These are phyloP conservation scores for Uncinocarpus reesii DNA, from an alignment of 2,329 filamentous ascomycete genomes.

Conservation along the genomic window DNA sequence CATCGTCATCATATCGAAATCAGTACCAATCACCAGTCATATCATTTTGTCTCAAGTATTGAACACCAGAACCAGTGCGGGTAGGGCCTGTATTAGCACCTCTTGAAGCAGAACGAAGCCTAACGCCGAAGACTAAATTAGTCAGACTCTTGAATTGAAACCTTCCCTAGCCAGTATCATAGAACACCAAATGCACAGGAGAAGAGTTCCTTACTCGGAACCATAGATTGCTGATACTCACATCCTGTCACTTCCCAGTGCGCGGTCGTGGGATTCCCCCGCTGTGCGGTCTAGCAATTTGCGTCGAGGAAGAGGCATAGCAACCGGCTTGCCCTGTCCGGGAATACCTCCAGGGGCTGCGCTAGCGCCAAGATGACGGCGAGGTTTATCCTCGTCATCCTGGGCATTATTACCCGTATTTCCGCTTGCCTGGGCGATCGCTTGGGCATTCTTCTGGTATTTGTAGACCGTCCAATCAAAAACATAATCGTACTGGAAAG, in stretches of 20 bases:
- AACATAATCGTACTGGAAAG: slow-evolving; percentile 99
- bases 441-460: slow-evolving; percentile 98
- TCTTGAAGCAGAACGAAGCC: slow-evolving; percentile 74
- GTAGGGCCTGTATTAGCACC: slow-evolving; percentile 45
- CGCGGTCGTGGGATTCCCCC: slow-evolving; percentile 59
- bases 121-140: slow-evolving; percentile 78
- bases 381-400: slow-evolving; percentile 67
- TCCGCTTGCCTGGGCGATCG: slow-evolving; percentile 72
- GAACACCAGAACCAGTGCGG: slow-evolving; percentile 35
- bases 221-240: slow-evolving; percentile 68
- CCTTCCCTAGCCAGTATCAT: slow-evolving; percentile 64
- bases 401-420: slow-evolving; percentile 50
- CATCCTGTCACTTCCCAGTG: slow-evolving; percentile 83
- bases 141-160: slow-evolving; percentile 61
- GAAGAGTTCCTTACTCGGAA: slow-evolving; percentile 81
- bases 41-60: slow-evolving; percentile 46
- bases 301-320: slow-evolving; percentile 65
- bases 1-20: slow-evolving; percentile 28
- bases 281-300: slow-evolving; percentile 66
- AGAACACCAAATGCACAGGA: slow-evolving; percentile 76
- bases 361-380: slow-evolving; percentile 56
- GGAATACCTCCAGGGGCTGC: slow-evolving; percentile 49
- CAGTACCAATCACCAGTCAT: slow-evolving; percentile 42
- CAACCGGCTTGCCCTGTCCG: slow-evolving; percentile 54
- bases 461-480: slow-evolving; percentile 99